A percentile compares a stretch with the other conserved stretches of the same genome.
These are phyloP conservation scores for Paecilomyces dactylethromorphus DNA, from an alignment of 2,329 filamentous ascomycete species.

Conservation along the genomic window DNA sequence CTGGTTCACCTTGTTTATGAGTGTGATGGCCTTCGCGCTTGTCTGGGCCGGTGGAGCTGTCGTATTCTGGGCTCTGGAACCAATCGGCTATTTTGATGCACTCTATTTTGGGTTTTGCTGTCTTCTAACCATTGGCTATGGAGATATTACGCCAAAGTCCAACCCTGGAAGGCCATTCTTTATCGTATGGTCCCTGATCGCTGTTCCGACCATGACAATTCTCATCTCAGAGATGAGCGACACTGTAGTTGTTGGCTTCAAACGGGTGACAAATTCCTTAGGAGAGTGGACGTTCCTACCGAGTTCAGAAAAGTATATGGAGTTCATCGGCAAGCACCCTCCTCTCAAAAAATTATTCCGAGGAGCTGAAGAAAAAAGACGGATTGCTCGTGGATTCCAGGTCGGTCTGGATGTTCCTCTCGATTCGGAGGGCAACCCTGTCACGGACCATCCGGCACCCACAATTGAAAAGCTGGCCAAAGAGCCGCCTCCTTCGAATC, in stretches of 20 bases:
- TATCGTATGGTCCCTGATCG: constrained; percentile 85
- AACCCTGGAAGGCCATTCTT: constrained; percentile 80
- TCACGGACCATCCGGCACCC: constrained; percentile 9
- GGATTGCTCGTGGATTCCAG: constrained; percentile 43
- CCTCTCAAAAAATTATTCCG: constrained; percentile 33
- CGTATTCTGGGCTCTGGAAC: constrained; percentile 62
- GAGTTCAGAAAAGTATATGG: constrained; percentile 50
- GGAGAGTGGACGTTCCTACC: constrained; percentile 63
- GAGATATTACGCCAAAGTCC: constrained; percentile 68
- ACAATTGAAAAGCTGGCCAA: constrained; percentile 42
- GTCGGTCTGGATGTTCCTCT: constrained; percentile 21
- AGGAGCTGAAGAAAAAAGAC: constrained; percentile 35
- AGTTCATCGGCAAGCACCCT: constrained; percentile 42
- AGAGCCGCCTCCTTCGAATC: constrained; percentile 43
- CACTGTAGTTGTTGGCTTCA: constrained; percentile 65
- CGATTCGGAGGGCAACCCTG: constrained; percentile 4
- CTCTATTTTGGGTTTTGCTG: constrained; percentile 84
- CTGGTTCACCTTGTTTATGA: constrained; percentile 68
- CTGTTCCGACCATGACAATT: constrained; percentile 81
- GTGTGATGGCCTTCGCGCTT: constrained; percentile 59
- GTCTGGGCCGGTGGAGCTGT: constrained; percentile 77
- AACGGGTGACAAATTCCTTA: constrained; percentile 53
- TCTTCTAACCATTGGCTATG: constrained; percentile 81
- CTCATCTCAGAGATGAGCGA: constrained; percentile 78
- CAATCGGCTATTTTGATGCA: constrained; percentile 63